Percentiles rank a stretch among this genome's conserved stretches.
Conservation (phyloP, 2,329 filamentous ascomycete genomes). For the Epichloe bromicola region DNA sequence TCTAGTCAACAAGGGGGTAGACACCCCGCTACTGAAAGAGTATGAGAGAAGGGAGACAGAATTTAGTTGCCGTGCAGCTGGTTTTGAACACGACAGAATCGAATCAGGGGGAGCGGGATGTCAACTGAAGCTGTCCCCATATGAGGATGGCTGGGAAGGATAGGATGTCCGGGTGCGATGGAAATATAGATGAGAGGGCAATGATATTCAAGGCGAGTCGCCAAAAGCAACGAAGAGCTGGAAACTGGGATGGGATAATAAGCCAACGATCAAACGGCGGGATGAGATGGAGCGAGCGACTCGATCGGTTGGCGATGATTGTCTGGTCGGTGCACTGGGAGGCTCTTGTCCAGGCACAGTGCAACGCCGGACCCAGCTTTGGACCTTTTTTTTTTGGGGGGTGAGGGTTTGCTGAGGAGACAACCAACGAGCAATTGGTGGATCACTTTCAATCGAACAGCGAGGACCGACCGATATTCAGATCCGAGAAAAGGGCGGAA, state of each 20-base stretch:
- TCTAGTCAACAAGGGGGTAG: constrained; percentile 5
- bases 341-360: neutral
- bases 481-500: constrained; percentile 3
- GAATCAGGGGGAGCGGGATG: neutral
- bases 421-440: constrained; percentile 4
- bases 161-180: neutral
- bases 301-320: constrained; percentile 2
- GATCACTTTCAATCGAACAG: neutral
- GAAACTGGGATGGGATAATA: neutral
- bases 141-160: neutral
- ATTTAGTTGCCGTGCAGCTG: neutral
- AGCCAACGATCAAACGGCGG: neutral
- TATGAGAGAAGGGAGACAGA: constrained; percentile 2
- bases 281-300: neutral
- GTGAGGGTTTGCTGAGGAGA: neutral
- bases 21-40: neutral
- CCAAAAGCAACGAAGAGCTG: neutral
- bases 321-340: neutral
- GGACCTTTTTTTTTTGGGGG: neutral
- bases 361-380: neutral
- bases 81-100: neutral
- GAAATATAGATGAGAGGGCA: too few relatives aligned
- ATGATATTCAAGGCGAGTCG: neutral
- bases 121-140: neutral
- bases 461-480: neutral